Conservation (phyloP, 2,329 filamentous ascomycete genomes). For the Talaromyces sp. region DNA sequence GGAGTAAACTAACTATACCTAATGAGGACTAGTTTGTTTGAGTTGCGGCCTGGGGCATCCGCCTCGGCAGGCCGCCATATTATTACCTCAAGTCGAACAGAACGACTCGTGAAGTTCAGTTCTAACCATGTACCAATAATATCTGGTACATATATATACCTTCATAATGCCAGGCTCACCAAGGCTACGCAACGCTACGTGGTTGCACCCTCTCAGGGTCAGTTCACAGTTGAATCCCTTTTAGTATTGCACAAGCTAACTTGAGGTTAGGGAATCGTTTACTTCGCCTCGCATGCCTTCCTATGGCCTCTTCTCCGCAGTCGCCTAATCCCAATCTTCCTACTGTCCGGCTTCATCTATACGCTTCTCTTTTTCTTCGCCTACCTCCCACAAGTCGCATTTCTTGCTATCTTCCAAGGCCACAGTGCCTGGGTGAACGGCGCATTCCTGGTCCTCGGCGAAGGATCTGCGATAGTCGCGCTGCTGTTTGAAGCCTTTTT, state of each 20-base stretch:
- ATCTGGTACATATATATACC: not conserved
- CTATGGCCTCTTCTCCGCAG: slow-evolving; percentile 78
- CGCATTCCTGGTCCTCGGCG: slow-evolving; percentile 73
- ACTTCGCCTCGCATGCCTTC: slow-evolving; percentile 72
- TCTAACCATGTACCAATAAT: not conserved
- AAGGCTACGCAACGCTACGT: slow-evolving; percentile 34
- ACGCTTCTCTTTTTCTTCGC: slow-evolving; percentile 82
- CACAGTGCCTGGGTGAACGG: slow-evolving; percentile 85
- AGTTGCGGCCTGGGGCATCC: not conserved
- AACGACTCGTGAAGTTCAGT: not conserved
- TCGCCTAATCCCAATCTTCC: slow-evolving; percentile 72
- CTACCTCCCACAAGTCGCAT: slow-evolving; percentile 83
- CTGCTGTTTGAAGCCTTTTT: slow-evolving; percentile 76
- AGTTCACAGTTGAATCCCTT: slow-evolving; percentile 24
- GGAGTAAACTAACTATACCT: not conserved
- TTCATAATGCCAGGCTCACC: slow-evolving; percentile 2
- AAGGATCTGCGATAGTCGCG: slow-evolving; percentile 60
- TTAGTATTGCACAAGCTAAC: slow-evolving; percentile 1
- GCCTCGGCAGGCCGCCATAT: not conserved
- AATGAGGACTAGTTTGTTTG: not conserved
- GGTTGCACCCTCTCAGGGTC: slow-evolving; percentile 50
- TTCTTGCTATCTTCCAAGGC: slow-evolving; percentile 85
- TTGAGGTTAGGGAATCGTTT: slow-evolving; percentile 66
- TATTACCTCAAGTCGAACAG: not conserved
- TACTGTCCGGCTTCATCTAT: slow-evolving; percentile 80